Evolutionary conservation across 164 flowering plant genomes (phyloP).

Genomic region (Akebia trifoliata): DNA sequence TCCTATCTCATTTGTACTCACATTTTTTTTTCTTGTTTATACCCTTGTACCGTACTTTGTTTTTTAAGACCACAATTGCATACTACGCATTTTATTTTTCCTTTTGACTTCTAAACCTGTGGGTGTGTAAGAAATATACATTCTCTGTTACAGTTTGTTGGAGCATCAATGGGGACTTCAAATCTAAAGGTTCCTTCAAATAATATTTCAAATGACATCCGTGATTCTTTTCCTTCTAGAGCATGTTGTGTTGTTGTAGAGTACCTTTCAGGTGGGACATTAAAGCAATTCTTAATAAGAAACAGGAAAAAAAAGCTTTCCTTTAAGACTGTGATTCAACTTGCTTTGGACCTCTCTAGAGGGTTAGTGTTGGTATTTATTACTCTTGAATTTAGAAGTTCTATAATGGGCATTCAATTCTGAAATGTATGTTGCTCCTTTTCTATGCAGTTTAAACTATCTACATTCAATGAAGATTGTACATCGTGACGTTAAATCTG

Average conservation of each 20-base stretch:
- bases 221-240: conserved; percentile 45
- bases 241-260: conserved; percentile 97
- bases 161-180: conserved; percentile 91
- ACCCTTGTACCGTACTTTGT: too few relatives aligned
- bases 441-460: conserved; percentile 54
- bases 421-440: too few relatives aligned
- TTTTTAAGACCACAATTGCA: too few relatives aligned
- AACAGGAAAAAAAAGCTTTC: conserved; percentile 59
- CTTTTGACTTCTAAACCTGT: too few relatives aligned
- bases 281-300: conserved; percentile 52
- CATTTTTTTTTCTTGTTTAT: too few relatives aligned
- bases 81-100: too few relatives aligned
- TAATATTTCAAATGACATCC: conserved; percentile 24
- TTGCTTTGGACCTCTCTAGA: conserved; percentile 77
- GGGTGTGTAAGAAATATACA: too few relatives aligned
- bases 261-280: conserved; percentile 74
- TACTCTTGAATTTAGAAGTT: neutral
- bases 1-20: too few relatives aligned
- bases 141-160: conserved; percentile 56
- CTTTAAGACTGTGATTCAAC: conserved; percentile 52
- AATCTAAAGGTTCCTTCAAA: conserved; percentile 63
- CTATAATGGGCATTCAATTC: too few relatives aligned
- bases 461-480: conserved; percentile 58
- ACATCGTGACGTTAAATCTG: conserved; percentile 67
- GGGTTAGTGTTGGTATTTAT: conserved; percentile 44